A percentile compares a stretch with the other conserved stretches of the same genome.
Evolutionary conservation across 495 filamentous ascomycete genomes (phyloP).

Genomic region (Xylaria bambusicola): DNA sequence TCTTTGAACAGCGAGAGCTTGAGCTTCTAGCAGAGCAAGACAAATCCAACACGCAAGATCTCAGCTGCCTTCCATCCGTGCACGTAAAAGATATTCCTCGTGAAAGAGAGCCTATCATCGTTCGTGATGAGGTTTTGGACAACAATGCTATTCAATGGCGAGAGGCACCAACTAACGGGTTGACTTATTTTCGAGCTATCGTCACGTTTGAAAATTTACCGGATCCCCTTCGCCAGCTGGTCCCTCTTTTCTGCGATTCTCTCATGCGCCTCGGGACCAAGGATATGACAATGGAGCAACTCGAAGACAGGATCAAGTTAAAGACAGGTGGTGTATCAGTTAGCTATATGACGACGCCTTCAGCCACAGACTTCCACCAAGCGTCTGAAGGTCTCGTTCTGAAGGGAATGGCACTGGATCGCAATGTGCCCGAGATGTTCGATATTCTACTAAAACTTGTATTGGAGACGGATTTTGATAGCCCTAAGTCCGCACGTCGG

Average conservation of each 20-base stretch:
- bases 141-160: conserved; percentile 81
- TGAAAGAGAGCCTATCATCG: conserved; percentile 65
- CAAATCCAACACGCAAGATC: conserved; percentile 75
- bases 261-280: conserved; percentile 91
- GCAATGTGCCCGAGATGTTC: conserved; percentile 88
- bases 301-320: conserved; percentile 92
- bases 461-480: conserved; percentile 84
- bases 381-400: conserved; percentile 81
- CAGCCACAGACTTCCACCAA: conserved; percentile 66
- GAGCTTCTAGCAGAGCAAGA: conserved; percentile 80
- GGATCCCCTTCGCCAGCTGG: conserved; percentile 77
- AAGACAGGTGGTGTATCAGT: conserved; percentile 92
- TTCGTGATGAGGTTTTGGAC: conserved; percentile 68
- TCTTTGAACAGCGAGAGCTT: conserved; percentile 73
- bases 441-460: conserved; percentile 78
- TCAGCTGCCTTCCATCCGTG: conserved; percentile 85
- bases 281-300: conserved; percentile 84
- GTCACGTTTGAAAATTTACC: conserved; percentile 78
- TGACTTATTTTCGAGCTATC: conserved; percentile 94
- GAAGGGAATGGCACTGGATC: conserved; percentile 81
- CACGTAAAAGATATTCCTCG: conserved; percentile 86
- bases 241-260: conserved; percentile 89
- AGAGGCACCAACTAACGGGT: conserved; percentile 87
- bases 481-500: conserved; percentile 73
- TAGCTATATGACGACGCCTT: conserved; percentile 74